Conservation (phyloP, 2,329 filamentous ascomycete genomes). For the Penicillium italicum region DNA sequence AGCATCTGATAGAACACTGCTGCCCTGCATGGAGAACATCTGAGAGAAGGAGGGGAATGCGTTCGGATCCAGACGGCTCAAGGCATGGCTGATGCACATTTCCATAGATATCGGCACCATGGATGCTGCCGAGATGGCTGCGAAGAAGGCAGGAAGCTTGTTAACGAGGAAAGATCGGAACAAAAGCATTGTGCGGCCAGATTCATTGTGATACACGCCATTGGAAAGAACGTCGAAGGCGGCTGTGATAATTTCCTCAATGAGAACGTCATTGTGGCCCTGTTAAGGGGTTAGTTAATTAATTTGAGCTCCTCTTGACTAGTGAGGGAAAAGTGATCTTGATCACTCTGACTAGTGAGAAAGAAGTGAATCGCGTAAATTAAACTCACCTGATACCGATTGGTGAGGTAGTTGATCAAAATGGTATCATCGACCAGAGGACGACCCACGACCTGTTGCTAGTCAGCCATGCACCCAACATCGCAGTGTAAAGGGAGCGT, state of each 20-base stretch:
- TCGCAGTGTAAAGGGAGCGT: constrained; percentile 11
- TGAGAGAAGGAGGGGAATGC: constrained; percentile 63
- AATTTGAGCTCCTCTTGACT: not conserved
- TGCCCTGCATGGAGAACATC: constrained; percentile 59
- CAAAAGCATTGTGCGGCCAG: constrained; percentile 60
- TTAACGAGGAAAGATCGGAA: constrained; percentile 84
- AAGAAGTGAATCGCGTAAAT: not conserved
- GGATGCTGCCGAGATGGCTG: constrained; percentile 54
- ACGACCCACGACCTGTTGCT: constrained; percentile 66
- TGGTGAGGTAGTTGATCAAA: constrained; percentile 75
- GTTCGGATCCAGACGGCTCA: constrained; percentile 60
- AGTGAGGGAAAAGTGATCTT: not conserved
- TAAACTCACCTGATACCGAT: constrained; percentile 69
- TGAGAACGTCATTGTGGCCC: constrained; percentile 72
- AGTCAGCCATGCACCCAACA: constrained; percentile 30
- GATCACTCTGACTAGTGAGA: not conserved
- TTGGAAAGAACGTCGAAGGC: constrained; percentile 89
- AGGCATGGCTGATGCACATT: constrained; percentile 62
- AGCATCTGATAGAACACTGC: constrained; percentile 61
- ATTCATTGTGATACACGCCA: constrained; percentile 69
- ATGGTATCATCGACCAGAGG: constrained; percentile 78
- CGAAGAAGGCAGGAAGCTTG: constrained; percentile 61
- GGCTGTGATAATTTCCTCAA: constrained; percentile 78
- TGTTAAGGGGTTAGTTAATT: constrained; percentile 32
- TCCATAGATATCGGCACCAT: constrained; percentile 60